Percentiles rank a stretch among this genome's conserved stretches.
These are phyloP conservation scores for Grigorovia transvaalensis DNA, from an alignment of 805 yeast genomes.

Conservation along the genomic window DNA sequence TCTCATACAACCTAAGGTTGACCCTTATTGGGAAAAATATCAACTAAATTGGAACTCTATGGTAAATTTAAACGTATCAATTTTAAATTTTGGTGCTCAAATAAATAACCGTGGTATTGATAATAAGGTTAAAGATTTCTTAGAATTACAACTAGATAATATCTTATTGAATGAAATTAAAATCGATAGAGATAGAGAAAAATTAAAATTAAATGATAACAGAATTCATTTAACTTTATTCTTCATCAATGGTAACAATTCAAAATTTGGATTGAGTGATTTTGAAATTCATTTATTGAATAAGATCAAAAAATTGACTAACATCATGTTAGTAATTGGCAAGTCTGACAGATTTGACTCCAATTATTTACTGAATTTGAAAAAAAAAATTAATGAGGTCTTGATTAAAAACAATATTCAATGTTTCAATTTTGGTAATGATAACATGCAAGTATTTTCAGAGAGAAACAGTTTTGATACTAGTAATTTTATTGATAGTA, in stretches of 20 bases:
- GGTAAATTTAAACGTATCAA: conserved; percentile 41
- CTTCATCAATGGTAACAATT: conserved; percentile 53
- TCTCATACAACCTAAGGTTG: neutral
- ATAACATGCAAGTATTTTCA: conserved; percentile 29
- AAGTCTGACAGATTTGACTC: conserved; percentile 72
- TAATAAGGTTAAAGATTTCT: conserved; percentile 42
- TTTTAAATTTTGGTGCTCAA: conserved; percentile 27
- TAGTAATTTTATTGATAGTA: neutral
- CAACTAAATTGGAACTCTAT: neutral
- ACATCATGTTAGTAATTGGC: conserved; percentile 73
- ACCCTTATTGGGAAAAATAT: neutral
- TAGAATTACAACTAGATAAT: conserved; percentile 62
- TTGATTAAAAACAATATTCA: conserved; percentile 49
- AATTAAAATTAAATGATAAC: conserved; percentile 39
- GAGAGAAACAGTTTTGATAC: conserved; percentile 8
- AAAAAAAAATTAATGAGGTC: conserved; percentile 45
- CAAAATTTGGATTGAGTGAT: conserved; percentile 29
- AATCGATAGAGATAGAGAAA: conserved; percentile 52
- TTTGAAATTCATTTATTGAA: conserved; percentile 62
- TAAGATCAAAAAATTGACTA: conserved; percentile 58
- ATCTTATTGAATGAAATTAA: conserved; percentile 67
- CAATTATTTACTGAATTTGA: conserved; percentile 46
- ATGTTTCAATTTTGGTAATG: conserved; percentile 62
- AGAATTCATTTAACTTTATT: conserved; percentile 72
- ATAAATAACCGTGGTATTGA: conserved; percentile 49